Evolutionary conservation across 2,329 filamentous ascomycete species (phyloP), one percentile per base, ranked within the genome.

Genomic region (Pezicula radicicola): DNA sequence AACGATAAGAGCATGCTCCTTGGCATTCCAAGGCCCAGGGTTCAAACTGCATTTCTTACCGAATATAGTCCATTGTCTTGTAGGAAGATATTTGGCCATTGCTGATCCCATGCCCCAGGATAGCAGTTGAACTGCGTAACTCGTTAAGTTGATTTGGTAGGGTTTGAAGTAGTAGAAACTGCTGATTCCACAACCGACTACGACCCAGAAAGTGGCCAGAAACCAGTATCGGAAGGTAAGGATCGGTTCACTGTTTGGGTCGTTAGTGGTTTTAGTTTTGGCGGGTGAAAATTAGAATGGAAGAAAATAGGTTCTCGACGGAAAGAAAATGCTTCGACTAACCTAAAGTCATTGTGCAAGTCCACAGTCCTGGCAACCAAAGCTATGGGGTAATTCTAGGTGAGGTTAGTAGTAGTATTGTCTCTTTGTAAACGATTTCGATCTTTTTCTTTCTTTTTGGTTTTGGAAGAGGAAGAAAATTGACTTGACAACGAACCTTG

Each of bases 101-200:
- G 50, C 50, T 12, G 61, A 55, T 6, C 64, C 65, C 64, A 67
- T 66, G 6, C 64, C 63, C 65, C 64, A 68, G 0, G 64, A 65
- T 1, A 66, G 58, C 25, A 68, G 55, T 60, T 68, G 65, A 15
- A 68, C 63, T 6, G 63, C 63, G 45, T 64, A 66, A 49, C 62
- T 65, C 16, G 56, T 62, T 9, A 68, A 58, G 5, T 46, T 60
- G 37, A 55, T 55, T 21, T 18, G 48, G 49, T 68, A 68, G 1
- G 65, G 65, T 52, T 68, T 68, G 53, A 67, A 68, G 52, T 65
- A 67, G 52, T 68, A 68, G 46, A 68, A 62, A 18, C 65, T 60
- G 12, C 64, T 63, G 15, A 68, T 60, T 25, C 58, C 61, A 35
- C 61, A 64, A 33, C 66, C 66, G 37, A 60, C 46, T 1, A 64